Base-by-base conservation (phyloP, 2,329 filamentous ascomycete species). In the Fusarium drepaniforme region DNA sequence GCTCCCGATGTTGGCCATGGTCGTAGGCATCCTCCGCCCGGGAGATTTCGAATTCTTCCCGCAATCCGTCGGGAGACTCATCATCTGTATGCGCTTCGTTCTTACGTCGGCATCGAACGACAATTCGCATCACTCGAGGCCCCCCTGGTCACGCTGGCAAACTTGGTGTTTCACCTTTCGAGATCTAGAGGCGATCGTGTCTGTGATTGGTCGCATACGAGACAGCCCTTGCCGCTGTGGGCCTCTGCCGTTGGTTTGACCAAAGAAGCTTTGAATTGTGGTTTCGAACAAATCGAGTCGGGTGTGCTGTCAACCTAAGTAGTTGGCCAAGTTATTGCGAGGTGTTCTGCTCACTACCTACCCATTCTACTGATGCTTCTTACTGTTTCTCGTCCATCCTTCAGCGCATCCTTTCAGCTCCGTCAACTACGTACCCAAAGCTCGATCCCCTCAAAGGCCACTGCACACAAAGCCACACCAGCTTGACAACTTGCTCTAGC, bases 131-230 rank as follows among this genome's bases (percentile, higher is more conserved):
- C 38, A 49, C 68, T 67, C 57, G 58, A 33, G 30, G 49, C 33
- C 40, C 65, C 65, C 58, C 35, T 23, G 49, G 23, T 37, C 28
- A 28, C 51, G 61, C 35, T 51, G 61, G 61, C 56, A 53, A 37
- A 44, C 21, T 40, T 61, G 37, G 37, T 67, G 74, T 75, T 75
- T 76, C 72, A 76, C 59, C 66, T 65, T 64, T 64, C 37, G 33
- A 75, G 75, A 77, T 77, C 74, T 74, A 38, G 56, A 49, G 61
- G 63, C 58, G 58, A 72, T 72, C 72, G n/a, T 61, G 30, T 42
- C 57, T 21, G 21, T 68, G 59, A 71, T 68, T 75, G 64, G 72
- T n/a, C 13, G 15, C 28, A 49, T 35, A 28, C 13, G 53, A 30
- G 33, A 44, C 64, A 56, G 30, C 40, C 58, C 62, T 66, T 75